Evolutionary conservation across 805 yeast species (phyloP), one percentile per base, ranked within the genome.

Genomic region (Starmerella stigmatis): DNA sequence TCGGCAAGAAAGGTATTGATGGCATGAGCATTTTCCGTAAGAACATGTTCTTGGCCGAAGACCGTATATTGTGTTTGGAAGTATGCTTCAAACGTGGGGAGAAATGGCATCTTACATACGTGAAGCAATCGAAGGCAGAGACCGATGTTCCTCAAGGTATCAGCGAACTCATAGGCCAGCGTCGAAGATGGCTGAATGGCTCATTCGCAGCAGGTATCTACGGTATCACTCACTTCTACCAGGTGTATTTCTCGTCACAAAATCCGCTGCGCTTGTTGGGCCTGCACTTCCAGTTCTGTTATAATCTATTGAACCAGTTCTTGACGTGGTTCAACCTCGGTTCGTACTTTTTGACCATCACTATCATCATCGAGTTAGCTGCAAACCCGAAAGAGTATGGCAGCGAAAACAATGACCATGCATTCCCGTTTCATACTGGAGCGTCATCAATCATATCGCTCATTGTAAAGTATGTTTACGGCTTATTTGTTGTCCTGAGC

Each of bases 41-140:
- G 46, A 78, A 78, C 58, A 78, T 78, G 83, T 78, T 77, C 56
- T 64, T 78, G 52, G 83, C 83, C 45, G 83, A 78, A 61, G 83
- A 78, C 57, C 73, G 83, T 55, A 78, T 78, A 53, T 65, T 78
- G 49, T 78, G 83, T 61, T 75, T 73, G 57, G 83, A 78, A 54
- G 71, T 78, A 43, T 76, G 75, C 15, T 78, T 79, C 45, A 78
- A 78, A 57, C 63, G 64, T 29, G 71, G 70, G 10, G 70, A 74
- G 52, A 67, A 72, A 44, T 78, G 83, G 83, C 71, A 76, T 48
- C 68, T 78, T 52, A 62, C 80, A 20, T 78, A 78, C 57, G 76
- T 78, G 57, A 76, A 76, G 56, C 70, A 72, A 41, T 78, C 82
- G 13, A 66, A 71, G 53, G 83, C 82, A 2, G 82, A 77, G 53